Percentiles rank a stretch among this genome's conserved stretches.
These are phyloP conservation scores for Herpetospermum pedunculosum DNA, from an alignment of 306 rosid genomes.

Conservation along the genomic window DNA sequence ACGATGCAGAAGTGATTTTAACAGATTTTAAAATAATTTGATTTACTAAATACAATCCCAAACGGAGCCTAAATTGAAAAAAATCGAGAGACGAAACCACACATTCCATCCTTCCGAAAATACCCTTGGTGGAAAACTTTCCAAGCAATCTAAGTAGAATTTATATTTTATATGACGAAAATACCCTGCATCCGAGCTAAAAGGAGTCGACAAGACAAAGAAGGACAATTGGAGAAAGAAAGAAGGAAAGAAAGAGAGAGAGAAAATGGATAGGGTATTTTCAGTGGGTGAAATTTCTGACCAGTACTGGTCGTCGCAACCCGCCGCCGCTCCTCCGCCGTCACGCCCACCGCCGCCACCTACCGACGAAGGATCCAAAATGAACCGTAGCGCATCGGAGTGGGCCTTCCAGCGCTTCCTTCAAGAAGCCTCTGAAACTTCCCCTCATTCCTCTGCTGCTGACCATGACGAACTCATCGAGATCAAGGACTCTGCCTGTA, in stretches of 20 bases:
- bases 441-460: conserved; percentile 24
- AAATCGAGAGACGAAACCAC: no score
- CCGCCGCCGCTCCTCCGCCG: conserved; percentile 10
- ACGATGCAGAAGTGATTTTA: no score
- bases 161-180: no score
- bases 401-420: conserved; percentile 85
- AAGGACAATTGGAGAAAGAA: not conserved
- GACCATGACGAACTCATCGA: conserved; percentile 18
- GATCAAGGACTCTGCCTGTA: conserved; percentile 15
- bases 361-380: conserved; percentile 15
- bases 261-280: conserved; percentile 67
- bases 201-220: not conserved
- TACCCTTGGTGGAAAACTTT: no score
- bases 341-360: not conserved
- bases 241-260: conserved; percentile 11
- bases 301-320: conserved; percentile 38
- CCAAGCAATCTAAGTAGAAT: no score
- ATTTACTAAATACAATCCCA: no score
- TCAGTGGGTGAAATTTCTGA: conserved; percentile 71
- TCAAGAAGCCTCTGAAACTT: conserved; percentile 33
- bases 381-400: conserved; percentile 77
- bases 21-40: no score
- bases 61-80: no score
- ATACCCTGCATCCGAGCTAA: not conserved
- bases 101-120: no score